Evolutionary conservation across 129 eudicot genomes (phyloP).

Genomic region (Flaveria linearis): DNA sequence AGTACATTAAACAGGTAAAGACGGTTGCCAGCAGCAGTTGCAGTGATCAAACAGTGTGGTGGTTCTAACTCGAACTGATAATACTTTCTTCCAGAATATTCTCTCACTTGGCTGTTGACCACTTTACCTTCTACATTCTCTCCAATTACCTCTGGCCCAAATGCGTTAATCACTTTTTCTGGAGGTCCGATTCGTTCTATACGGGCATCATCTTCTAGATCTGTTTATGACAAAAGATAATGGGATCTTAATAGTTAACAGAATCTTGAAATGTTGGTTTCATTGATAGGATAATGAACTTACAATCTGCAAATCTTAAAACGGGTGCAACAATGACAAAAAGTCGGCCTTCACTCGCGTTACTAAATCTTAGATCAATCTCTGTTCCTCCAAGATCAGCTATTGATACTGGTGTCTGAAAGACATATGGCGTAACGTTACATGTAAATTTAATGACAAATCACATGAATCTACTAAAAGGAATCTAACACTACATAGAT

Average conservation of each 20-base stretch:
- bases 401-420: constrained; percentile 92
- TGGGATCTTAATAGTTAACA: not conserved
- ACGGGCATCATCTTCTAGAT: constrained; percentile 76
- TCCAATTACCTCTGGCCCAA: constrained; percentile 95
- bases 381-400: constrained; percentile 98
- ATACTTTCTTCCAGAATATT: constrained; percentile 77
- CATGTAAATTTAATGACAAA: too few species aligned
- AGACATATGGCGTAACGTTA: not conserved
- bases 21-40: constrained; percentile 94
- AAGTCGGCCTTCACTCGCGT: constrained; percentile 65
- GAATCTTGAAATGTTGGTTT: constrained; percentile 4
- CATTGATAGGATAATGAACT: constrained; percentile 18
- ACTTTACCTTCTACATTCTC: constrained; percentile 97
- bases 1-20: constrained; percentile 80
- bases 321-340: constrained; percentile 93
- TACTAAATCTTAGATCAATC: constrained; percentile 83
- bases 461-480: too few species aligned
- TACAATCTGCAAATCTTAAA: constrained; percentile 83
- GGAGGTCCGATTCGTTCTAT: constrained; percentile 81
- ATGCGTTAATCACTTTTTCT: constrained; percentile 80
- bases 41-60: constrained; percentile 86
- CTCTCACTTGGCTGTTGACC: constrained; percentile 60
- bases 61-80: constrained; percentile 93
- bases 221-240: constrained; percentile 33
- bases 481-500: too few species aligned